Percentiles rank a stretch among this genome's conserved stretches.
Conservation (phyloP, 2,329 filamentous ascomycete genomes). For the Dendrostoma leiphaemia region DNA sequence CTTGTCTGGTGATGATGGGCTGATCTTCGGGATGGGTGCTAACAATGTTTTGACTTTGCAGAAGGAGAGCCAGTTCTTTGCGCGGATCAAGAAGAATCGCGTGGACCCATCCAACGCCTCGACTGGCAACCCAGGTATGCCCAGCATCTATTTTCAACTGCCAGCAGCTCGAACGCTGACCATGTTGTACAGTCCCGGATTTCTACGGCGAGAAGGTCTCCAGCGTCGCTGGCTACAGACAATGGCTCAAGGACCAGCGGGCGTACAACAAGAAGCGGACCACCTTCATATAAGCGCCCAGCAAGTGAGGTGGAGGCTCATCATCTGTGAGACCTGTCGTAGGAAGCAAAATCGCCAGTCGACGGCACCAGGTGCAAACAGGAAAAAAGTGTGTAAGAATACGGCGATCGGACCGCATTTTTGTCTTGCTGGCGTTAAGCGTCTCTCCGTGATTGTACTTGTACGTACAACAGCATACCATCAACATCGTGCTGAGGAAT, state of each 20-base stretch:
- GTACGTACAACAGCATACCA: slow-evolving; percentile 6
- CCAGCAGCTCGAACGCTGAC: background rate
- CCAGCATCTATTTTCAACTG: background rate
- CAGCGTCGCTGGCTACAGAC: slow-evolving; percentile 84
- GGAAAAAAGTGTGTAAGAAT: slow-evolving; percentile 12
- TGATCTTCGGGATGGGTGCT: background rate
- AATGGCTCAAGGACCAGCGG: slow-evolving; percentile 96
- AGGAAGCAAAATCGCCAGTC: background rate
- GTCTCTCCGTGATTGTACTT: slow-evolving; percentile 24
- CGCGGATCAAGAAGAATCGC: slow-evolving; percentile 84
- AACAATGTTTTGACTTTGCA: slow-evolving; percentile 31
- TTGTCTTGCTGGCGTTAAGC: slow-evolving; percentile 26
- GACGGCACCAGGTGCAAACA: background rate
- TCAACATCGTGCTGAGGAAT: slow-evolving; percentile 3
- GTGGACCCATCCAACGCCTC: slow-evolving; percentile 89
- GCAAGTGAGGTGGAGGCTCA: background rate
- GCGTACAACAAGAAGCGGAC: slow-evolving; percentile 92
- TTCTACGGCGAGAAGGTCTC: slow-evolving; percentile 99
- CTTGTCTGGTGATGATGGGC: too few species aligned
- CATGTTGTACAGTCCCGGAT: slow-evolving; percentile 65
- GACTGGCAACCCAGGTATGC: slow-evolving; percentile 74
- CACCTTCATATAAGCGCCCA: slow-evolving; percentile 55
- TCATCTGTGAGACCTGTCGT: too few species aligned
- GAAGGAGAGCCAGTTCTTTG: slow-evolving; percentile 95
- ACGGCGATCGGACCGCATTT: background rate